Evolutionary conservation across 2,329 filamentous ascomycete genomes (phyloP).

Genomic region (Stemphylium vesicarium): DNA sequence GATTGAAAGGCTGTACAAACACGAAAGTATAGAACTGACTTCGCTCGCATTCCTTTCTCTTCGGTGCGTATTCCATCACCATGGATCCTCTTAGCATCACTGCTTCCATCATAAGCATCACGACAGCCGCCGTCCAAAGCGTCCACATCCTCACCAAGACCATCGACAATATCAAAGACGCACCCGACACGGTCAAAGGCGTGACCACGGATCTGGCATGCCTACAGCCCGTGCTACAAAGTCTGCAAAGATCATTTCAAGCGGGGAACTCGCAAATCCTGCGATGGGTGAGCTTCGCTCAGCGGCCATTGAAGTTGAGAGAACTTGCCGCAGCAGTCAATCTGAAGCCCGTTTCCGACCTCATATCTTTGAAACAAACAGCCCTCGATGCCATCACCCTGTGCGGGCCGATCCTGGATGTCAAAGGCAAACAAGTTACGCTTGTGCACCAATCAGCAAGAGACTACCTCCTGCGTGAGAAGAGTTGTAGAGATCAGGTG

Average conservation of each 20-base stretch:
- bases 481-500: not conserved
- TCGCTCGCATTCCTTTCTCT: too few relatives aligned
- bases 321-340: not conserved
- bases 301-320: not conserved
- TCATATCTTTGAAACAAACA: not conserved
- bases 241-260: not conserved
- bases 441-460: not conserved
- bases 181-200: not conserved
- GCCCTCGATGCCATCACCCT: not conserved
- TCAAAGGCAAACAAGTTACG: not conserved
- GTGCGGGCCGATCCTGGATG: not conserved
- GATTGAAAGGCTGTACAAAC: too few relatives aligned
- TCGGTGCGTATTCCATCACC: too few relatives aligned
- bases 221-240: not conserved
- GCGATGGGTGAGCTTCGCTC: not conserved
- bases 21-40: not conserved
- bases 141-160: slow-evolving; percentile 7
- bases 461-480: not conserved
- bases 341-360: not conserved
- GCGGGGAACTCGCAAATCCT: not conserved
- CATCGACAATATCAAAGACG: slow-evolving; percentile 6
- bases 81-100: not conserved
- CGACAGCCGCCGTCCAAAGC: slow-evolving; percentile 5
- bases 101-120: slow-evolving; percentile 4
- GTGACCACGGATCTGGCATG: not conserved